phyloP scores from a whole-genome alignment of 768 basidiomycete genomes.

The Trametes gibbosa region DNA sequence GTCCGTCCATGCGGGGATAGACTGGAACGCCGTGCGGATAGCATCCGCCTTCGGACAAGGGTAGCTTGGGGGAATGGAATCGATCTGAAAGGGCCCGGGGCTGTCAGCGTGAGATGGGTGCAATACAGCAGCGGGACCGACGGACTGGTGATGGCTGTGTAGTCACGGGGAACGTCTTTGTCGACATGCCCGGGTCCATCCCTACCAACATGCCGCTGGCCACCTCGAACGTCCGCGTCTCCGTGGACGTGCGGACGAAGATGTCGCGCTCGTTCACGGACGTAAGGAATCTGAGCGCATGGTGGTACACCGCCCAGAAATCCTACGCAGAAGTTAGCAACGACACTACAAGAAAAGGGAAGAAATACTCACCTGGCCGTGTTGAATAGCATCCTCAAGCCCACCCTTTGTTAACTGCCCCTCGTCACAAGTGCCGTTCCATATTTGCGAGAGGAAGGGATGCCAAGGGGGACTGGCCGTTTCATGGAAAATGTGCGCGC shows the following conservation, averaged over 20 bases:
- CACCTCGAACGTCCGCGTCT: slow-evolving; percentile 47
- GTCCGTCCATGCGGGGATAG: slow-evolving; percentile 45
- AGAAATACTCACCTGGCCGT: slow-evolving; percentile 33
- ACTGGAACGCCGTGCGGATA: slow-evolving; percentile 41
- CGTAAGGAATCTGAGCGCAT: slow-evolving; percentile 36
- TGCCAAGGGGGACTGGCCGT: slow-evolving; percentile 39
- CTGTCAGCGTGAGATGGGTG: background rate
- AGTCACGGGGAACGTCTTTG: slow-evolving; percentile 28
- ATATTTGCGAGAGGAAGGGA: slow-evolving; percentile 42
- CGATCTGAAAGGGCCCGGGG: slow-evolving; percentile 34
- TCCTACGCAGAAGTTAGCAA: slow-evolving; percentile 32
- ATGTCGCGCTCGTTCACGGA: slow-evolving; percentile 36
- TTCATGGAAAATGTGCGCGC: slow-evolving; percentile 38
- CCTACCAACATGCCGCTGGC: slow-evolving; percentile 44
- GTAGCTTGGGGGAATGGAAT: slow-evolving; percentile 46
- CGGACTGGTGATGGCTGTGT: slow-evolving; percentile 42
- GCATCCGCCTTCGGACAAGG: slow-evolving; percentile 40
- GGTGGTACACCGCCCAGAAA: slow-evolving; percentile 39
- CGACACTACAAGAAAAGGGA: no score
- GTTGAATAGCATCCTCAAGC: slow-evolving; percentile 39
- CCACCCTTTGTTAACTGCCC: slow-evolving; percentile 48
- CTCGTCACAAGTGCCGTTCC: slow-evolving; percentile 47
- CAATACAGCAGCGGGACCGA: background rate
- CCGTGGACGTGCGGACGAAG: slow-evolving; percentile 43
- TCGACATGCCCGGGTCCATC: slow-evolving; percentile 37